Evolutionary conservation across 2,329 filamentous ascomycete genomes (phyloP).

Genomic region (Colletotrichum cereale): DNA sequence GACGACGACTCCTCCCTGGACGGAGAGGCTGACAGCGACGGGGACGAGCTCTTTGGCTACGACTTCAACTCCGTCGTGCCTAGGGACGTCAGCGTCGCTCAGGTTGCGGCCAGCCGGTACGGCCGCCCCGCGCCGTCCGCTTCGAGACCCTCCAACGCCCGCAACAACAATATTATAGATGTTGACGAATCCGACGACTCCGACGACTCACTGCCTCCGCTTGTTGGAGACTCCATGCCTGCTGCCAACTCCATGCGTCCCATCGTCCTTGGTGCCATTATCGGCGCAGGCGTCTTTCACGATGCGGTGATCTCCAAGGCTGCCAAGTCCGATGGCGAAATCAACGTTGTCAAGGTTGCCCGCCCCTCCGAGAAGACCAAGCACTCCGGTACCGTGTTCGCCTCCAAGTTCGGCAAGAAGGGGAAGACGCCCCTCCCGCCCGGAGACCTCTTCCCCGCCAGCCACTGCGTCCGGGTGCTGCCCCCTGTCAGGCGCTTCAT

Average conservation of each 20-base stretch:
- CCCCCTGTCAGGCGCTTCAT: constrained; percentile 45
- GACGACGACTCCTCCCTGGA: neutral
- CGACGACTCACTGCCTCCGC: neutral
- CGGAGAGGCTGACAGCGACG: neutral
- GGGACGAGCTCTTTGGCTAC: constrained; percentile 1
- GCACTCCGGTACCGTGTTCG: constrained; percentile 44
- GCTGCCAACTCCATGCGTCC: too few species aligned
- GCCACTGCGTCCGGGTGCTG: neutral
- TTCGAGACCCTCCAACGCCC: neutral
- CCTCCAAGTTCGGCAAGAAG: constrained; percentile 49
- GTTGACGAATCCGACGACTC: too few species aligned
- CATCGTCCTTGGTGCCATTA: neutral
- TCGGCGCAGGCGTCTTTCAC: neutral
- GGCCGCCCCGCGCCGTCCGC: neutral
- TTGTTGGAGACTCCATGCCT: too few species aligned
- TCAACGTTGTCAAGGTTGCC: neutral
- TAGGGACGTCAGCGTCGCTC: constrained; percentile 51
- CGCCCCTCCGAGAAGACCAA: neutral
- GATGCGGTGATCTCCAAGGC: neutral
- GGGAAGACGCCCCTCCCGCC: constrained; percentile 37
- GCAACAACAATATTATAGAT: neutral
- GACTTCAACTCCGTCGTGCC: constrained; percentile 49
- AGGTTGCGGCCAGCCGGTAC: constrained; percentile 55
- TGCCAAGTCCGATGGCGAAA: neutral
- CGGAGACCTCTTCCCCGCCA: constrained; percentile 46